These are phyloP conservation scores for Haematococcus lacustris DNA, from an alignment of 139 green algal genomes.

Conservation along the genomic window DNA sequence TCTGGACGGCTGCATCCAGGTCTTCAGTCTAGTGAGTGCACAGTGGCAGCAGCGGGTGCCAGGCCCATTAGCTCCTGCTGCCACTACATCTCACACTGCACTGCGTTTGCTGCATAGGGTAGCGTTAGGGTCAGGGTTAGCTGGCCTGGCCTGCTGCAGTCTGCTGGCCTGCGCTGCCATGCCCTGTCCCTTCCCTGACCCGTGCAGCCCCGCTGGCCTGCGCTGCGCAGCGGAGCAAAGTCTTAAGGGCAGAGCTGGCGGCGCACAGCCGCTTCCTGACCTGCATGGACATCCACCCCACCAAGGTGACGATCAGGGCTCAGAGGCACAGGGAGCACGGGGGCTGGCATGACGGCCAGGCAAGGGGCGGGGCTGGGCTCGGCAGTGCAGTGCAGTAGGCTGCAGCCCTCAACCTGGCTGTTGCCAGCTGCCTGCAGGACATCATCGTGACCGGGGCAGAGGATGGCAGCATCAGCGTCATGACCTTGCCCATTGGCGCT, in stretches of 20 bases:
- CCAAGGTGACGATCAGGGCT: no score
- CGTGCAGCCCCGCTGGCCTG: no score
- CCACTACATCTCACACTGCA: neutral
- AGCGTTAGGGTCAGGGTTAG: neutral
- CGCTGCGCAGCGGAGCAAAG: constrained; percentile 17
- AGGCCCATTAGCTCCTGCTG: neutral
- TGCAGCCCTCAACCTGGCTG: neutral
- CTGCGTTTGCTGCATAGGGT: neutral
- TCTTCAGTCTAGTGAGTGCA: neutral
- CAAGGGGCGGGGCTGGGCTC: no score
- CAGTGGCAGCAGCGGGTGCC: neutral
- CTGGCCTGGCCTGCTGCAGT: neutral
- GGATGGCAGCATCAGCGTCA: constrained; percentile 35
- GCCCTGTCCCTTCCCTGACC: no score
- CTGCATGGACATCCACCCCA: constrained; percentile 45
- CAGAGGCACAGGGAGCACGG: no score
- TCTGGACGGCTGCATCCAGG: neutral
- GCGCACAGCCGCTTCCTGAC: constrained; percentile 26
- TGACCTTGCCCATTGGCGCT: constrained; percentile 24
- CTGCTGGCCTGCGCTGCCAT: no score
- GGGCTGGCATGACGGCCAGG: no score
- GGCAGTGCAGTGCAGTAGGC: no score
- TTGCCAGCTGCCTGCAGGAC: constrained; percentile 14
- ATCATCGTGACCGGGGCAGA: constrained; percentile 31
- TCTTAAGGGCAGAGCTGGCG: constrained; percentile 24